A percentile compares a stretch with the other conserved stretches of the same genome.
These are phyloP conservation scores for Fusarium beomiforme DNA, from an alignment of 2,329 filamentous ascomycete genomes.

Conservation along the genomic window DNA sequence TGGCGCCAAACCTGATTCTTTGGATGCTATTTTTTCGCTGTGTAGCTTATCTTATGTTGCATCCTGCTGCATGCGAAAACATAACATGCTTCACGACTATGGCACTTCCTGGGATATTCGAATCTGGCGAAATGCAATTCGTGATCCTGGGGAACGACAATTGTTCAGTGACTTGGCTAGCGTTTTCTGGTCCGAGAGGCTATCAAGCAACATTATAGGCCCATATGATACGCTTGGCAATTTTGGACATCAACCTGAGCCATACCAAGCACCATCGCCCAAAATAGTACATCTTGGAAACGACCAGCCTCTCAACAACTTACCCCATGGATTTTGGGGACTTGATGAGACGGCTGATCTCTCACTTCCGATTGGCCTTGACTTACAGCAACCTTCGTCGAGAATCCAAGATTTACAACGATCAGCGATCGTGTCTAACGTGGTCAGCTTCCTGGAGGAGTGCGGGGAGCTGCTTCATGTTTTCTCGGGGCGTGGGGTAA, in stretches of 20 bases:
- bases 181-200: background rate
- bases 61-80: accelerated
- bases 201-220: too few relatives aligned
- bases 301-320: accelerated
- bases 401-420: accelerated
- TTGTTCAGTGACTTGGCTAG: accelerated
- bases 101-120: accelerated
- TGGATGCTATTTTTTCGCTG: accelerated
- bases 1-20: accelerated
- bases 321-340: accelerated
- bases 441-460: background rate
- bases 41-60: accelerated
- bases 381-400: accelerated
- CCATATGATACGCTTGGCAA: too few relatives aligned
- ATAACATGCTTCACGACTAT: too few relatives aligned
- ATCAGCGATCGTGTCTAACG: background rate
- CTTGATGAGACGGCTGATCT: accelerated
- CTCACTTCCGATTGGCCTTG: accelerated
- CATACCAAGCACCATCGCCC: background rate
- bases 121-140: accelerated
- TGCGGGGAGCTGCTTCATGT: background rate
- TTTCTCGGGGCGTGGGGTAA: background rate
- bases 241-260: too few relatives aligned
- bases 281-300: background rate
- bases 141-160: accelerated